These are phyloP conservation scores for Phytophthora sojae DNA, from an alignment of 352 stramenopile genomes.

Conservation along the genomic window DNA sequence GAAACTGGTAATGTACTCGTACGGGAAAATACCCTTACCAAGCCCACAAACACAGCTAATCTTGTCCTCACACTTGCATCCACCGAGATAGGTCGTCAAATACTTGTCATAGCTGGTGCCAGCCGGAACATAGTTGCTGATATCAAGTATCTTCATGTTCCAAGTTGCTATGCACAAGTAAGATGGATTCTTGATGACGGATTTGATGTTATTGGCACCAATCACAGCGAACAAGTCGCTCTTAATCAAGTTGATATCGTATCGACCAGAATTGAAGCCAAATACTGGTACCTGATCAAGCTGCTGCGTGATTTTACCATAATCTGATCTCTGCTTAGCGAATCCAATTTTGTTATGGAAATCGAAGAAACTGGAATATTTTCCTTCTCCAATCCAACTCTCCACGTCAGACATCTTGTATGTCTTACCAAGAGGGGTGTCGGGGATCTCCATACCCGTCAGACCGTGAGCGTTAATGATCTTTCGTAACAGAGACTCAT, in stretches of 20 bases:
- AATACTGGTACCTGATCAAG: slow-evolving; percentile 19
- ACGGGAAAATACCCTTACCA: neutral
- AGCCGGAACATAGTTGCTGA: slow-evolving; percentile 39
- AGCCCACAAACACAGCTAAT: slow-evolving; percentile 35
- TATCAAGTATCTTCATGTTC: slow-evolving; percentile 41
- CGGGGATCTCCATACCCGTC: slow-evolving; percentile 9
- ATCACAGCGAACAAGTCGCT: slow-evolving; percentile 34
- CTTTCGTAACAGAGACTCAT: neutral
- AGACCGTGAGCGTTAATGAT: slow-evolving; percentile 8
- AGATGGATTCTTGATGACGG: slow-evolving; percentile 35
- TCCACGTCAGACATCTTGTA: slow-evolving; percentile 11
- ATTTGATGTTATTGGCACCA: slow-evolving; percentile 17
- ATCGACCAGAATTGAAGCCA: slow-evolving; percentile 16
- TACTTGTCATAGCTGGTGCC: slow-evolving; percentile 41
- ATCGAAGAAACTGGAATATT: slow-evolving; percentile 5
- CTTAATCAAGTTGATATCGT: slow-evolving; percentile 45
- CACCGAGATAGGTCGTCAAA: slow-evolving; percentile 39
- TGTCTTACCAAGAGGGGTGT: neutral
- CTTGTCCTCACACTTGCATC: slow-evolving; percentile 44
- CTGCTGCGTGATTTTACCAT: neutral
- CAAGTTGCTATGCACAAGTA: slow-evolving; percentile 45
- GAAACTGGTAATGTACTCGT: neutral
- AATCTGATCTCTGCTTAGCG: neutral
- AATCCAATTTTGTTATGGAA: neutral
- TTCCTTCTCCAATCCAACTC: neutral